A percentile compares a stretch with the other conserved stretches of the same genome.
Evolutionary conservation across 306 rosid genomes (phyloP).

Genomic region (Lathyrus sativus): DNA sequence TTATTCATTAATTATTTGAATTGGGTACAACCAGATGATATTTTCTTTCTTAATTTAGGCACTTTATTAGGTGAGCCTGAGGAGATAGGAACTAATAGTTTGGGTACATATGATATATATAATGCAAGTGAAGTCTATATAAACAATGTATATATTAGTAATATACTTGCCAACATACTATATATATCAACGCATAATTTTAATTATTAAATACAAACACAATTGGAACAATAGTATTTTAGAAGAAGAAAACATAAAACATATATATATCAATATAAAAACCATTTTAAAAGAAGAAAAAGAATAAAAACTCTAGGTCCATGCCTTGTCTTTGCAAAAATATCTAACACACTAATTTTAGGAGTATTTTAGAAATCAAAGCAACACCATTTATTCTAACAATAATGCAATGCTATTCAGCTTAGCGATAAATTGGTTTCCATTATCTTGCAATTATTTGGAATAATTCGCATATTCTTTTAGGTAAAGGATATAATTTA

Average conservation of each 20-base stretch:
- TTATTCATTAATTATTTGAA: too few relatives aligned
- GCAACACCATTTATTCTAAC: neutral
- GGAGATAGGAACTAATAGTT: neutral
- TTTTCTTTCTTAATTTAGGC: too few relatives aligned
- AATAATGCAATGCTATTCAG: neutral
- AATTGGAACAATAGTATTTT: neutral
- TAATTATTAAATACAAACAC: neutral
- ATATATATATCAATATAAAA: neutral
- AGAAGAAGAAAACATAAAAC: neutral
- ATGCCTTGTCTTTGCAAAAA: neutral
- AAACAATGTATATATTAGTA: conserved; percentile 2
- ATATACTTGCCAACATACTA: neutral
- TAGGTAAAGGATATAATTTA: too few relatives aligned
- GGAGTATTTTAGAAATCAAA: neutral
- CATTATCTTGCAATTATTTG: neutral
- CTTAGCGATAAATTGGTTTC: neutral
- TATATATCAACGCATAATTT: neutral
- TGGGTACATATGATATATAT: neutral
- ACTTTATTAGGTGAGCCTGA: too few relatives aligned
- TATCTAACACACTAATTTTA: neutral
- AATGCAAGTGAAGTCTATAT: neutral
- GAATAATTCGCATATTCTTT: neutral
- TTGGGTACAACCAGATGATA: too few relatives aligned
- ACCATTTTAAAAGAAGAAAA: neutral
- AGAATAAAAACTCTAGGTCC: neutral